A percentile compares a stretch with the other conserved stretches of the same genome.
These are phyloP conservation scores for Pseudonitzschia multistriata DNA, from an alignment of 108 stramenopile species.

Conservation along the genomic window DNA sequence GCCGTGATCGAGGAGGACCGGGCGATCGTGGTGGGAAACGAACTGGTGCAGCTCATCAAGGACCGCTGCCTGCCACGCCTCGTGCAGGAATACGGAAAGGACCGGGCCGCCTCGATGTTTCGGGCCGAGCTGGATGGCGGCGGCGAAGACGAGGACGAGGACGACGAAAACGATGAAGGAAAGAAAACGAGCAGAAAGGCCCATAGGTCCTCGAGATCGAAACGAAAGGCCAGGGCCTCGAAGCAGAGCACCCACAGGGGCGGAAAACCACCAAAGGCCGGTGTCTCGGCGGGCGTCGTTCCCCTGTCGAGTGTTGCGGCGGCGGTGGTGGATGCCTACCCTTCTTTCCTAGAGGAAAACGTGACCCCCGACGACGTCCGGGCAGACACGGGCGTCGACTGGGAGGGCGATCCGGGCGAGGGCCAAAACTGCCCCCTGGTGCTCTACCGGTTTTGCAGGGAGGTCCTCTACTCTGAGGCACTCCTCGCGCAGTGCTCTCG, in stretches of 20 bases:
- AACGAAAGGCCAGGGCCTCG: constrained; percentile 5
- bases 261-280: background rate
- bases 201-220: background rate
- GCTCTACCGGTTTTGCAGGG: constrained; percentile 26
- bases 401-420: background rate
- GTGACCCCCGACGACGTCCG: background rate
- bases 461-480: constrained; percentile 12
- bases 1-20: background rate
- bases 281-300: background rate
- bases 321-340: background rate
- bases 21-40: constrained; percentile 16
- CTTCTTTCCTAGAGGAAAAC: constrained; percentile 2
- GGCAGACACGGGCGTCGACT: background rate
- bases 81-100: constrained; percentile 28
- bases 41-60: constrained; percentile 4
- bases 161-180: background rate
- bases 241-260: constrained; percentile 4
- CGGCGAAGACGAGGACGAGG: constrained; percentile 4
- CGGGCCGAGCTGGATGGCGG: background rate
- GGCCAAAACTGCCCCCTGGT: background rate
- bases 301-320: constrained; percentile 14
- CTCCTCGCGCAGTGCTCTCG: constrained; percentile 17
- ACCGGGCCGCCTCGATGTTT: constrained; percentile 25
- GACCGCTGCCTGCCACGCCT: constrained; percentile 14
- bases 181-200: background rate